phyloP scores from a whole-genome alignment of 495 filamentous ascomycete genomes.

The Chlorociboria aeruginascens region DNA sequence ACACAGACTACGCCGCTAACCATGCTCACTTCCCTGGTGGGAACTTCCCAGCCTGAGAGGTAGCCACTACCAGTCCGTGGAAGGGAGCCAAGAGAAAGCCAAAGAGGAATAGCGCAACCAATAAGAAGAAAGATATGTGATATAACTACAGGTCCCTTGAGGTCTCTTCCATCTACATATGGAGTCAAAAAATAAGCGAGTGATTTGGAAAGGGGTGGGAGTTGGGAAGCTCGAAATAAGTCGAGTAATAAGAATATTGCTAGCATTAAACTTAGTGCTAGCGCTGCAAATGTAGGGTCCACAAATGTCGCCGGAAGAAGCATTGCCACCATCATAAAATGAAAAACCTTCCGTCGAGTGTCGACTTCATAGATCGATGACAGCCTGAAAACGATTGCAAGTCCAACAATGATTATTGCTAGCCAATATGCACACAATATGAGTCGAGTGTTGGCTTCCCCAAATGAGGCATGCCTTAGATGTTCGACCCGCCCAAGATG shows the following conservation, averaged over 20 bases:
- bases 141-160: constrained; percentile 87
- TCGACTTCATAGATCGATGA: constrained; percentile 68
- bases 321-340: constrained; percentile 96
- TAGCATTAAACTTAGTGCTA: constrained; percentile 65
- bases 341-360: constrained; percentile 95
- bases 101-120: constrained; percentile 90
- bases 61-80: constrained; percentile 35
- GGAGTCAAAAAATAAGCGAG: constrained; percentile 79
- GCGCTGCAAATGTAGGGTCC: constrained; percentile 70
- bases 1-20: constrained; percentile 86
- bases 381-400: constrained; percentile 61
- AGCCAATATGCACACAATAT: constrained; percentile 63
- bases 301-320: constrained; percentile 75
- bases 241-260: constrained; percentile 80
- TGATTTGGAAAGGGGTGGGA: constrained; percentile 75
- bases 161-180: constrained; percentile 88
- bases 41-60: constrained; percentile 64
- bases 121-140: constrained; percentile 93
- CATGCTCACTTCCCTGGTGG: constrained; percentile 66
- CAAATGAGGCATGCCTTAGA: constrained; percentile 44
- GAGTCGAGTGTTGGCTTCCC: constrained; percentile 72
- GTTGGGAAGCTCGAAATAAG: constrained; percentile 75
- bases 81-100: constrained; percentile 67
- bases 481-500: constrained; percentile 45
- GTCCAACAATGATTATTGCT: constrained; percentile 51